phyloP scores from a whole-genome alignment of 2,329 filamentous ascomycete species.

The Apiospora pterosperma region DNA sequence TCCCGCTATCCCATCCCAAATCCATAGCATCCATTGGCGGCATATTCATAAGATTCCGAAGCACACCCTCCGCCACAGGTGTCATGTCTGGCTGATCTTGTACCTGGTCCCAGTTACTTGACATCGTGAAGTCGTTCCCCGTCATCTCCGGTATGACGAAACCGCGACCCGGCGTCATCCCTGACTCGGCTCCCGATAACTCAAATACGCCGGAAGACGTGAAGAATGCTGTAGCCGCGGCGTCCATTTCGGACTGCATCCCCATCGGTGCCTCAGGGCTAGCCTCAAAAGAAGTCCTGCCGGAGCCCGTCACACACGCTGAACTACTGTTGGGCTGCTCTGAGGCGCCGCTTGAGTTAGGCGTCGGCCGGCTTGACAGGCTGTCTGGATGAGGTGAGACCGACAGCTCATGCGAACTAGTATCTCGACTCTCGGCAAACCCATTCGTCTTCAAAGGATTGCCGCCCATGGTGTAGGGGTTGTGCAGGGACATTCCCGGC shows the following conservation, averaged over 20 bases:
- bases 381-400: constrained; percentile 46
- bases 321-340: constrained; percentile 33
- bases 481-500: constrained; percentile 12
- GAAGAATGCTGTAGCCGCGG: constrained; percentile 36
- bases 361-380: constrained; percentile 53
- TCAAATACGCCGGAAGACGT: constrained; percentile 34
- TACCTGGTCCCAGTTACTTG: constrained; percentile 42
- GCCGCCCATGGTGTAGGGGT: neutral
- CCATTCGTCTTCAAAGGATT: constrained; percentile 14
- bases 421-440: constrained; percentile 39
- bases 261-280: constrained; percentile 45
- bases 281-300: constrained; percentile 46
- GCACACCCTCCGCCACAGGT: constrained; percentile 51
- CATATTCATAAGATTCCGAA: constrained; percentile 54
- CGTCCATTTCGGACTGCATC: constrained; percentile 33
- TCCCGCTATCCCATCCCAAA: constrained; percentile 37
- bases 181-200: constrained; percentile 20
- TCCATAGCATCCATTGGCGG: constrained; percentile 59
- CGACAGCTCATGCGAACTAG: constrained; percentile 43
- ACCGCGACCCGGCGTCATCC: constrained; percentile 29
- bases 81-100: constrained; percentile 44
- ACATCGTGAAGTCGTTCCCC: constrained; percentile 38
- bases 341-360: constrained; percentile 52
- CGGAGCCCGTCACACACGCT: constrained; percentile 33
- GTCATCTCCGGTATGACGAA: constrained; percentile 34